These are phyloP conservation scores for Diaporthe citriasiana DNA, from an alignment of 2,329 filamentous ascomycete genomes.

Conservation along the genomic window DNA sequence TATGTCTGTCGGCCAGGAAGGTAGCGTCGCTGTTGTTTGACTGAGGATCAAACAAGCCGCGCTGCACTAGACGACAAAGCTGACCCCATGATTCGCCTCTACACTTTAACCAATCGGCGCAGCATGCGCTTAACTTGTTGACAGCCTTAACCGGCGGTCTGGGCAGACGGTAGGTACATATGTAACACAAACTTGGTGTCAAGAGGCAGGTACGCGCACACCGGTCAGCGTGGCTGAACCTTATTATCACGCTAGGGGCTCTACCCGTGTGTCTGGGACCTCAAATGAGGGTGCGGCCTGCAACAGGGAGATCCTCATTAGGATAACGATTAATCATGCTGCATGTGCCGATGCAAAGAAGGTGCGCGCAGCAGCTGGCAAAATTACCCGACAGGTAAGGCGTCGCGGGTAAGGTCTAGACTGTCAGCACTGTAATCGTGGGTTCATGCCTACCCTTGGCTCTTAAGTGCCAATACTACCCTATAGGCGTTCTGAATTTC, in stretches of 20 bases:
- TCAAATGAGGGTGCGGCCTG: background rate
- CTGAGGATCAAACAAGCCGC: background rate
- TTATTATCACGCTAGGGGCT: conserved; percentile 1
- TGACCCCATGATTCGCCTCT: background rate
- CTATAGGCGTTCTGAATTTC: background rate
- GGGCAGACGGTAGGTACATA: too few species aligned
- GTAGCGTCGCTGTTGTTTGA: background rate
- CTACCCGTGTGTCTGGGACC: conserved; percentile 15
- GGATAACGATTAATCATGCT: conserved; percentile 9
- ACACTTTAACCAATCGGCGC: background rate
- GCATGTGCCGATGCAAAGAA: background rate
- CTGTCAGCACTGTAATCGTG: background rate
- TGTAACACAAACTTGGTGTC: background rate
- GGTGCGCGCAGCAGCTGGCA: background rate
- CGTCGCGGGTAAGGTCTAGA: background rate
- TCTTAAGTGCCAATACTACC: background rate
- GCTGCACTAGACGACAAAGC: background rate
- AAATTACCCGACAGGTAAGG: conserved; percentile 31
- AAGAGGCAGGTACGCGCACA: conserved; percentile 6
- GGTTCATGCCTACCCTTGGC: conserved; percentile 14
- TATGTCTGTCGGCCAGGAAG: conserved; percentile 4
- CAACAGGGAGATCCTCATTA: conserved; percentile 12
- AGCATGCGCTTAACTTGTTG: conserved; percentile 16
- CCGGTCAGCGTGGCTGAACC: conserved; percentile 7
- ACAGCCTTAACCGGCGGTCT: background rate